phyloP scores from a whole-genome alignment of 345 rosid species.

The Mallotus nudiflorus region DNA sequence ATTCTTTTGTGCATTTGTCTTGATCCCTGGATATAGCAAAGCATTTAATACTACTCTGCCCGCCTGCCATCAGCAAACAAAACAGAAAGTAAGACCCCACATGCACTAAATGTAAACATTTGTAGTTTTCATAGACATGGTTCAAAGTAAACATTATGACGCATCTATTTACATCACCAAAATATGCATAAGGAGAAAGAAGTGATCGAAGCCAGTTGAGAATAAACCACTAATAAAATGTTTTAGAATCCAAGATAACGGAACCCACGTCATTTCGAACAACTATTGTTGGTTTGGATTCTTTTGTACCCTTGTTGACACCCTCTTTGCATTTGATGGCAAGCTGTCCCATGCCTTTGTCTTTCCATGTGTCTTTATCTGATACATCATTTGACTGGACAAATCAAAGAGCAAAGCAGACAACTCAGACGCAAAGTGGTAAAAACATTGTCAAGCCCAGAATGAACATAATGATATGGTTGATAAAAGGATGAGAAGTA shows the following conservation, averaged over 20 bases:
- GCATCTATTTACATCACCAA: background rate
- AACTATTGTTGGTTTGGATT: conserved; percentile 79
- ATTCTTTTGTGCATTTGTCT: conserved; percentile 72
- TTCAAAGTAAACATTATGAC: background rate
- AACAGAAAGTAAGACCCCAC: conserved; percentile 13
- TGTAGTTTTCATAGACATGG: background rate
- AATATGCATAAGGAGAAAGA: background rate
- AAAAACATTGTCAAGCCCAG: background rate
- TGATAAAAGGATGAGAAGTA: background rate
- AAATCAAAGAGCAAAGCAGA: conserved; percentile 18
- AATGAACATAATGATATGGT: background rate
- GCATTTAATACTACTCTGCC: conserved; percentile 91
- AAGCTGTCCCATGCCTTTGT: conserved; percentile 91
- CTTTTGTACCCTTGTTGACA: conserved; percentile 74
- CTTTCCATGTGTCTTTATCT: conserved; percentile 93
- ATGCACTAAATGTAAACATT: background rate
- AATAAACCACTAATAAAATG: background rate
- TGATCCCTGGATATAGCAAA: conserved; percentile 80
- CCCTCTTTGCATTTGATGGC: conserved; percentile 88
- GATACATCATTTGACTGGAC: conserved; percentile 69
- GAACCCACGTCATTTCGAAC: conserved; percentile 82
- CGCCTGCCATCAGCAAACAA: conserved; percentile 46
- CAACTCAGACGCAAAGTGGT: background rate
- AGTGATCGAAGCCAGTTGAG: background rate
- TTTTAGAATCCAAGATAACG: conserved; percentile 7